Evolutionary conservation across 305 asterid genomes (phyloP).

Genomic region (Caryopteris hybrid): DNA sequence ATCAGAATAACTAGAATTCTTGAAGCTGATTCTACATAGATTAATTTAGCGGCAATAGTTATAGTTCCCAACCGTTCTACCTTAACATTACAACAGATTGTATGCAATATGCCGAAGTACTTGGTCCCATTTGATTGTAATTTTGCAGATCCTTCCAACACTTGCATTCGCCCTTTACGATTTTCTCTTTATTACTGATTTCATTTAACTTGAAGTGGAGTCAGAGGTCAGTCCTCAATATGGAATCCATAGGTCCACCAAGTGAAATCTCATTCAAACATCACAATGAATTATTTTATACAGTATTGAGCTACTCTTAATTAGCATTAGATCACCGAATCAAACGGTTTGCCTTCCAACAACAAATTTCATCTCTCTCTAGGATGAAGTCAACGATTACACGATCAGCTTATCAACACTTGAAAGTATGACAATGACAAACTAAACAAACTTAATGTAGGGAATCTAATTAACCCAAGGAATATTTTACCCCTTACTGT

Average conservation of each 20-base stretch:
- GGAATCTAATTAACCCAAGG: too few species aligned
- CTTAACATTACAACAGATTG: too few species aligned
- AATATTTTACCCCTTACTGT: background rate
- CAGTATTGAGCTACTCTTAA: background rate
- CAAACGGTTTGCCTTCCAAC: background rate
- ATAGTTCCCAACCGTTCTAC: too few species aligned
- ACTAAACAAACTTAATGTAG: too few species aligned
- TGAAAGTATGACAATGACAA: too few species aligned
- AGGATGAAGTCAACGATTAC: background rate
- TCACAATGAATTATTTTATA: too few species aligned
- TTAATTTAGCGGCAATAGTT: too few species aligned
- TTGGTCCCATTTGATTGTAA: background rate
- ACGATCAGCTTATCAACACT: background rate
- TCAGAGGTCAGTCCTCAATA: background rate
- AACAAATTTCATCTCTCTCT: background rate
- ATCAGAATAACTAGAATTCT: background rate
- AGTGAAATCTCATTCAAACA: background rate
- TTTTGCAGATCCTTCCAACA: background rate
- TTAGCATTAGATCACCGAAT: background rate
- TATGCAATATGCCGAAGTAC: too few species aligned
- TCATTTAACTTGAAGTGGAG: background rate
- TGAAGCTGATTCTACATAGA: background rate
- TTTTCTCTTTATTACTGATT: background rate
- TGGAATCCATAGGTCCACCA: background rate
- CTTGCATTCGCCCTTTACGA: background rate